Conservation (phyloP, 139 green algal genomes). For the Diplosphaera chodatii region DNA sequence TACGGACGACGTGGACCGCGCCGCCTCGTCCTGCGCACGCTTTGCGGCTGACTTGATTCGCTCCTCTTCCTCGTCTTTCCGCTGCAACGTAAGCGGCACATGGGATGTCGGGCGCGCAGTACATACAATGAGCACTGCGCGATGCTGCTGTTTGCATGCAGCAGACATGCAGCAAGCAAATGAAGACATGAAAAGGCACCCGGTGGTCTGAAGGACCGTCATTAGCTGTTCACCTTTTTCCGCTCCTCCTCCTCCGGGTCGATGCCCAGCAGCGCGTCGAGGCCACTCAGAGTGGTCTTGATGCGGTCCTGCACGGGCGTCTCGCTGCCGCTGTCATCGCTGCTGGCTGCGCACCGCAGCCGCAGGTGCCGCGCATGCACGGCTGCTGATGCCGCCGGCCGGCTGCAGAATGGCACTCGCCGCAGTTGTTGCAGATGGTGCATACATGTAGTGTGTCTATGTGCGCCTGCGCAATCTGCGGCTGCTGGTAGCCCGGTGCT, state of each 20-base stretch:
- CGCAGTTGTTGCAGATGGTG: not conserved
- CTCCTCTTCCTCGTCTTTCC: not conserved
- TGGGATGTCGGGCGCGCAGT: too few relatives aligned
- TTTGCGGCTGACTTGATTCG: not conserved
- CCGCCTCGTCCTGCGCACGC: not conserved
- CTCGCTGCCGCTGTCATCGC: not conserved
- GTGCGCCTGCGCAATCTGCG: too few relatives aligned
- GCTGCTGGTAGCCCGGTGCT: too few relatives aligned
- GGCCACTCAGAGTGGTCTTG: conserved; percentile 51
- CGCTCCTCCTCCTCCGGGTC: conserved; percentile 49
- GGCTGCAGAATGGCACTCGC: not conserved
- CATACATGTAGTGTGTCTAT: too few relatives aligned
- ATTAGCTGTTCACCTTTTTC: conserved; percentile 8
- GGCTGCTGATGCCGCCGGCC: too few relatives aligned
- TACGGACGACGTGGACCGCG: not conserved
- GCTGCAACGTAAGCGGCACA: too few relatives aligned
- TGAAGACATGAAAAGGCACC: not conserved
- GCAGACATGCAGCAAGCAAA: not conserved
- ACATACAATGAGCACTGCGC: too few relatives aligned
- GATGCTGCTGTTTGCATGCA: too few relatives aligned
- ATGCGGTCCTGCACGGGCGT: conserved; percentile 20
- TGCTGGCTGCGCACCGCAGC: not conserved
- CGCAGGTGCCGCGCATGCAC: too few relatives aligned
- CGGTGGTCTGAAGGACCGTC: too few relatives aligned
- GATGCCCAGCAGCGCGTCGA: conserved; percentile 77